Base-by-base conservation (phyloP, 2,329 filamentous ascomycete genomes). In the Talaromyces sp. region DNA sequence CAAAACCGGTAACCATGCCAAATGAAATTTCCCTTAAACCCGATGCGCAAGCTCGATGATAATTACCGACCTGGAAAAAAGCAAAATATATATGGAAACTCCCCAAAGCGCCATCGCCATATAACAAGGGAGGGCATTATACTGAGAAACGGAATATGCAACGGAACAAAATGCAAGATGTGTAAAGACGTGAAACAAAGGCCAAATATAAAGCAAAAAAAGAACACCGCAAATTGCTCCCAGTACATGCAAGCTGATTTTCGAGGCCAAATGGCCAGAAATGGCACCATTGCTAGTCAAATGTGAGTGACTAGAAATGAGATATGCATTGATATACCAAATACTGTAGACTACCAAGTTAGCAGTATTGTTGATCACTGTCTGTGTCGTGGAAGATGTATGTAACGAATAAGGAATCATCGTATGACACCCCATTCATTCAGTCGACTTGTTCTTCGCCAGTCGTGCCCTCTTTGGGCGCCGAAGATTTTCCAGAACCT, bases 401-500 rank as follows among this genome's bases (percentile, higher is more conserved):
- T 57, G 18, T 10, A 27, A 23, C 36, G 31, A 27, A 28, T 23
- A n/a, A 8, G 23, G 53, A 14, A 47, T 62, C 67, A 84, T 63
- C 92, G 87, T 70, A 96, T 96, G 59, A 93, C 87, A 57, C 89
- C 89, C 90, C 90, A 95, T 73, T 91, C 90, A 50, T 87, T 86
- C 61, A 95, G 81, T 66, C 84, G 84, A 57, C 87, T 78, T 59
- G 75, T 85, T 67, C 88, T 87, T 51, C 88, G 65, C 88, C 83
- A 61, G 82, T 81, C 63, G 86, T 83, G 30, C 89, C 88, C 31
- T 90, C 87, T 70, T 92, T 89, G 71, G 89, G 33, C 89, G 63
- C 91, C 92, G 78, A 99, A 99, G 2, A 95, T 89, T 62, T 95
- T 95, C 95, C 95, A 99, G 78, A 99, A 99, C 51, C 95, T 83